phyloP scores from a whole-genome alignment of 495 filamentous ascomycete species.

The Penicillium dipodomyicola region DNA sequence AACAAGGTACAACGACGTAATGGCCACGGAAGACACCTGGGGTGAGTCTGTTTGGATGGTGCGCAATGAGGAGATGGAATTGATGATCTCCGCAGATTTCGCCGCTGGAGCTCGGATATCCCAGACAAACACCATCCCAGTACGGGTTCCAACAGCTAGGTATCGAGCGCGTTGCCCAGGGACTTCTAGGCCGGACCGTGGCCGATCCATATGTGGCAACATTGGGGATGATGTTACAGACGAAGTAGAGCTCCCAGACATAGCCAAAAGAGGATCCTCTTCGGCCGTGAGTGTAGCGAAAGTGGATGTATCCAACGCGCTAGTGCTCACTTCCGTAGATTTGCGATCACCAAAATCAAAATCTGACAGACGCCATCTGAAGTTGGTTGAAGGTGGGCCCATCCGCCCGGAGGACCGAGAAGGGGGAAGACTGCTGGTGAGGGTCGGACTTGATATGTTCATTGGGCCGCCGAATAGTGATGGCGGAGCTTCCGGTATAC shows the following conservation, averaged over 20 bases:
- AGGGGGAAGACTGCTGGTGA: conserved; percentile 20
- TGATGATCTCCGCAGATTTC: conserved; percentile 48
- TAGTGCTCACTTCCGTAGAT: conserved; percentile 62
- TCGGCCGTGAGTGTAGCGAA: conserved; percentile 65
- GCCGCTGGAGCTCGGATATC: conserved; percentile 67
- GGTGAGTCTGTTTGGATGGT: conserved; percentile 91
- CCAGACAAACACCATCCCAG: conserved; percentile 79
- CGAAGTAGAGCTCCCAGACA: conserved; percentile 55
- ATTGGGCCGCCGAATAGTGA: conserved; percentile 41
- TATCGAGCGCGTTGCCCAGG: conserved; percentile 84
- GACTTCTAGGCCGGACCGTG: conserved; percentile 49
- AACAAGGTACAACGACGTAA: conserved; percentile 83
- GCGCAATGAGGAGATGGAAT: conserved; percentile 62
- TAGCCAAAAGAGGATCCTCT: conserved; percentile 70
- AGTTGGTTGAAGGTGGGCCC: conserved; percentile 21
- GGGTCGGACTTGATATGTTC: conserved; percentile 8
- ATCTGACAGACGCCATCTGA: conserved; percentile 60
- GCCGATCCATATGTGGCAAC: conserved; percentile 47
- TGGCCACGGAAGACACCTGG: conserved; percentile 76
- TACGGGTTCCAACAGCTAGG: conserved; percentile 75
- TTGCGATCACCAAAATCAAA: conserved; percentile 54
- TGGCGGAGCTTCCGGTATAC: conserved; percentile 5
- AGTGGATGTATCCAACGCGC: conserved; percentile 71
- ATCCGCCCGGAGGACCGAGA: conserved; percentile 29
- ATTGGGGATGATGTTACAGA: conserved; percentile 58